Evolutionary conservation across 192 early-diverging fungal species (phyloP).

Genomic region (Geosiphon pyriformis): DNA sequence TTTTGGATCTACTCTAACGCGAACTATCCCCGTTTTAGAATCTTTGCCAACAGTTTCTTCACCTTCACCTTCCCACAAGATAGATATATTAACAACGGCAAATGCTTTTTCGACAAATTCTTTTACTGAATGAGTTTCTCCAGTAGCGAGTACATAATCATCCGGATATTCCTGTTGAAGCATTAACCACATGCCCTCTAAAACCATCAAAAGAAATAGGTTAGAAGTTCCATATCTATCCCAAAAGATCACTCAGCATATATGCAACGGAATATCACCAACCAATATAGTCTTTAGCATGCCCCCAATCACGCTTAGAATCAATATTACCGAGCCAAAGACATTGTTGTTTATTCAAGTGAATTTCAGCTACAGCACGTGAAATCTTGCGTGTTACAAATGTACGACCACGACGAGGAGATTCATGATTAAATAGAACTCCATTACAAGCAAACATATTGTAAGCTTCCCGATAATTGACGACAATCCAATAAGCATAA

Average conservation of each 20-base stretch:
- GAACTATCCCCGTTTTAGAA: constrained; percentile 42
- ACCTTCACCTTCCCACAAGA: constrained; percentile 63
- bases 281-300: constrained; percentile 66
- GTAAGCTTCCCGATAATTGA: constrained; percentile 78
- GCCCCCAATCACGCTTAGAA: constrained; percentile 79
- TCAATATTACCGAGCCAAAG: constrained; percentile 72
- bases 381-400: constrained; percentile 79
- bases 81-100: constrained; percentile 49
- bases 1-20: constrained; percentile 61
- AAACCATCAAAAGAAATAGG: neutral
- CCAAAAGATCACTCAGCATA: too few species aligned
- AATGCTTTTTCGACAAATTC: constrained; percentile 76
- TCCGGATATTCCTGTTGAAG: constrained; percentile 67
- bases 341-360: constrained; percentile 60
- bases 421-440: constrained; percentile 75
- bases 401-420: constrained; percentile 66
- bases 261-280: too few species aligned
- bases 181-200: constrained; percentile 78
- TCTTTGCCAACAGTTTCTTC: constrained; percentile 58
- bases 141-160: constrained; percentile 73
- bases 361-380: constrained; percentile 68
- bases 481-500: constrained; percentile 75
- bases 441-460: constrained; percentile 77
- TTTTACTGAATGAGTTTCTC: constrained; percentile 75
- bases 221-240: too few species aligned